Conservation (phyloP, 2,329 filamentous ascomycete species). For the Hymenoscyphus infarciens region DNA sequence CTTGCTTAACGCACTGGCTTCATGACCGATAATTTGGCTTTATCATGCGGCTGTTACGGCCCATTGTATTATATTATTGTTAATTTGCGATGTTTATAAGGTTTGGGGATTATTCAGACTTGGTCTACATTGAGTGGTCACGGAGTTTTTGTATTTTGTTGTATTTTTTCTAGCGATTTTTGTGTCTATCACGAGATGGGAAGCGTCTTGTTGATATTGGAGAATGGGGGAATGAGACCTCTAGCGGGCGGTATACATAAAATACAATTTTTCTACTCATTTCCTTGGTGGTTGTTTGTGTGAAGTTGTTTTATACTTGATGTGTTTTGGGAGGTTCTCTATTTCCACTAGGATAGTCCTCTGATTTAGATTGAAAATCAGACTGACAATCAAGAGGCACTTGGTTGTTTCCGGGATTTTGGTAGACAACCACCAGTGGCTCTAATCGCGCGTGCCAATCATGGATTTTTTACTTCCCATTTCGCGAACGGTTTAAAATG, state of each 20-base stretch:
- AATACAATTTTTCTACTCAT: not conserved
- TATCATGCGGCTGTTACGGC: not conserved
- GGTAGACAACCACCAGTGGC: no score
- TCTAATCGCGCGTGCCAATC: no score
- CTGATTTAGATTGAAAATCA: no score
- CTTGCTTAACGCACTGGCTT: not conserved
- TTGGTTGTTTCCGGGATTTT: no score
- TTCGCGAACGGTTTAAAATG: no score
- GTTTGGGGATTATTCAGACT: not conserved
- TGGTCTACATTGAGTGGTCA: not conserved
- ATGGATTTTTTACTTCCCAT: no score
- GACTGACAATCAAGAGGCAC: no score
- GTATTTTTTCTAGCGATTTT: constrained; percentile 1
- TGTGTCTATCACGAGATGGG: not conserved
- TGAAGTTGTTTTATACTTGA: not conserved
- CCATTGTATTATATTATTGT: constrained; percentile 2
- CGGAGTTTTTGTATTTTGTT: not conserved
- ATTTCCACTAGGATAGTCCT: no score
- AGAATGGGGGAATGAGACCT: not conserved
- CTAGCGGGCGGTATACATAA: not conserved
- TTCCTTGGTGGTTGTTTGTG: no score
- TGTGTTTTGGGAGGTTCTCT: no score
- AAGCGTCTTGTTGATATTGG: not conserved
- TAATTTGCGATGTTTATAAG: not conserved
- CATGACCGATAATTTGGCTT: not conserved